Conservation (phyloP, 106 monocot species). For the Dendrobium huoshanense region DNA sequence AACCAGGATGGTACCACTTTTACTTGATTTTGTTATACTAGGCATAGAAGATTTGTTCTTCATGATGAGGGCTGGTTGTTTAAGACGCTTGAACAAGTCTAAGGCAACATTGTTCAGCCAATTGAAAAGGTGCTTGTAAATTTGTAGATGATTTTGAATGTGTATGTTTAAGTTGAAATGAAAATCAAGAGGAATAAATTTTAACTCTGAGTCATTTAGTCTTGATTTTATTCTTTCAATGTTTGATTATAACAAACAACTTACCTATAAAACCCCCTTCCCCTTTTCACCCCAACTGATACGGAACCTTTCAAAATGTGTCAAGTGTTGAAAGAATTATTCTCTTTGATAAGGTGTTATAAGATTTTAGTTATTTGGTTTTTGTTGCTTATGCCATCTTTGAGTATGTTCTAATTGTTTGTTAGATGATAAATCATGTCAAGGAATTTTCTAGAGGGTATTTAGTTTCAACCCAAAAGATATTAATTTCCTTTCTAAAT, state of each 20-base stretch:
- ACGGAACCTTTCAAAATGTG: not conserved
- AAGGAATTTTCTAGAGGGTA: too few relatives aligned
- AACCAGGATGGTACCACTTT: constrained; percentile 22
- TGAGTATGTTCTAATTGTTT: not conserved
- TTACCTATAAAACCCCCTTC: not conserved
- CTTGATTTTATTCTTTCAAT: not conserved
- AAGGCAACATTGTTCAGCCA: not conserved
- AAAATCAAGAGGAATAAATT: not conserved
- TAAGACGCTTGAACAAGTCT: not conserved
- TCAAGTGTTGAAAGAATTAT: not conserved
- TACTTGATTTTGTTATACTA: constrained; percentile 9
- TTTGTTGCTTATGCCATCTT: not conserved
- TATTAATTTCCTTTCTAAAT: too few relatives aligned
- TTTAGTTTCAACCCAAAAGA: too few relatives aligned
- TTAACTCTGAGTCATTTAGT: not conserved
- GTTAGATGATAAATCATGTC: too few relatives aligned
- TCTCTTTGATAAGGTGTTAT: not conserved
- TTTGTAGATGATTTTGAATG: constrained; percentile 1
- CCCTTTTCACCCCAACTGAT: not conserved
- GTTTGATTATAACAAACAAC: not conserved
- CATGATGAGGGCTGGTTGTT: not conserved
- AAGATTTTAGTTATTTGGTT: not conserved
- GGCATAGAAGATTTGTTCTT: not conserved
- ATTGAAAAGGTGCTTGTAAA: constrained; percentile 1
- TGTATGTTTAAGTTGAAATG: not conserved